A percentile compares a stretch with the other conserved stretches of the same genome.
phyloP scores from a whole-genome alignment of 176 grass and related monocot genomes.

The Carex myosuroides region DNA sequence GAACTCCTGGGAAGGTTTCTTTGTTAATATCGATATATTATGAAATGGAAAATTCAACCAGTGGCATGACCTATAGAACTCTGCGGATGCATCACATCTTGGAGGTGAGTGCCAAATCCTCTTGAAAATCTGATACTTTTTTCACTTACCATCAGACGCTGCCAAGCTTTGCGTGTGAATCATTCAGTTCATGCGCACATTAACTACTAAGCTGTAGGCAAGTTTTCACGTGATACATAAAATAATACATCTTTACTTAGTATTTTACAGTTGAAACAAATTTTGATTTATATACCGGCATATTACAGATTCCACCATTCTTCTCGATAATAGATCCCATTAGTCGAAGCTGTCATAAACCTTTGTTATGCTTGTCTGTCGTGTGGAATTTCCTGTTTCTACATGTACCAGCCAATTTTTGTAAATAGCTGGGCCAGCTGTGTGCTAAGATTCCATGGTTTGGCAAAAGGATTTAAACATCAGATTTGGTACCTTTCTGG shows the following conservation, averaged over 20 bases:
- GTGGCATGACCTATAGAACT: constrained; percentile 80
- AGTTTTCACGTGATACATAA: neutral
- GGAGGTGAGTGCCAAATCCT: constrained; percentile 42
- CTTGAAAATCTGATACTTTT: neutral
- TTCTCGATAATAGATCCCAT: neutral
- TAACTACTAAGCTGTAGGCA: neutral
- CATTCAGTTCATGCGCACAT: neutral
- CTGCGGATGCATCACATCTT: constrained; percentile 70
- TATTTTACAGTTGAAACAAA: neutral
- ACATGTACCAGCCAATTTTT: neutral
- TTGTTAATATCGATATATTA: constrained; percentile 89
- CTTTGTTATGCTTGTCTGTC: neutral
- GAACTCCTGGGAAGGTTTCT: constrained; percentile 53
- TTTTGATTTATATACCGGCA: neutral
- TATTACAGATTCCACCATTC: neutral
- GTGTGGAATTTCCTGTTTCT: neutral
- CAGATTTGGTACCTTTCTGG: neutral
- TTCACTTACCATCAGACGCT: neutral
- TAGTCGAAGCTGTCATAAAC: neutral
- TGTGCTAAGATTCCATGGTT: neutral
- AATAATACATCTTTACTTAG: neutral
- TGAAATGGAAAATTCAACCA: constrained; percentile 69
- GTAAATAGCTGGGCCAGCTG: neutral
- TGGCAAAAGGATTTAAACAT: neutral
- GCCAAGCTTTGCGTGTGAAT: neutral